These are phyloP conservation scores for Cairneyella variabilis DNA, from an alignment of 495 filamentous ascomycete species.

Conservation along the genomic window DNA sequence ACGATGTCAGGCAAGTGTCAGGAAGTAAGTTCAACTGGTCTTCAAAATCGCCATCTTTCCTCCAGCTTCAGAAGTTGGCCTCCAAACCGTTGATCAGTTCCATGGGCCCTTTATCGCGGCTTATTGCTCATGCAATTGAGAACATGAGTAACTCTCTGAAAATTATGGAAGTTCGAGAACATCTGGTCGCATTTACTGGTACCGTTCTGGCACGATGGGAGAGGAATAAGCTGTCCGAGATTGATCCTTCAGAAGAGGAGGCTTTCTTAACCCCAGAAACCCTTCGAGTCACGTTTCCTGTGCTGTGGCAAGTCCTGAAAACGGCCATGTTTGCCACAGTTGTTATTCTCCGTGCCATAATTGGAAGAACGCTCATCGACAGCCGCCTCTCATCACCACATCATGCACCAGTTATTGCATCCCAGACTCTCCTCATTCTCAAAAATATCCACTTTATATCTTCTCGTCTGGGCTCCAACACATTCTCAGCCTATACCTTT, in stretches of 20 bases:
- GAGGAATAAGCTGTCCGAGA: constrained; percentile 74
- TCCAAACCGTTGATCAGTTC: constrained; percentile 70
- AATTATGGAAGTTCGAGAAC: constrained; percentile 65
- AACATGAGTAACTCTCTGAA: constrained; percentile 55
- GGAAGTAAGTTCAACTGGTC: constrained; percentile 73
- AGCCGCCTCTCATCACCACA: constrained; percentile 35
- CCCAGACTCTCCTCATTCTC: constrained; percentile 73
- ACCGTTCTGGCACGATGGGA: constrained; percentile 78
- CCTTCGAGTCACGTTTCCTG: constrained; percentile 62
- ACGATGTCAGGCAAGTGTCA: constrained; percentile 60
- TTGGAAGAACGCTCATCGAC: constrained; percentile 56
- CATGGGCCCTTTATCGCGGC: constrained; percentile 72
- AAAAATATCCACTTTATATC: constrained; percentile 87
- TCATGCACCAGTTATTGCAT: constrained; percentile 67
- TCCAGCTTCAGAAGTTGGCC: constrained; percentile 51
- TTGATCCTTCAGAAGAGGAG: constrained; percentile 74
- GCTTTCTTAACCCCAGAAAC: constrained; percentile 68
- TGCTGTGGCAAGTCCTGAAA: constrained; percentile 78
- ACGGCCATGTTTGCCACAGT: constrained; percentile 77
- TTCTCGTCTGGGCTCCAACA: constrained; percentile 65
- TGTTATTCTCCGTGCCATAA: constrained; percentile 67
- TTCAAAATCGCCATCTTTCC: constrained; percentile 53
- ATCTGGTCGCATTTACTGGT: constrained; percentile 65
- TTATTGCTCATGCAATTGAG: constrained; percentile 71
- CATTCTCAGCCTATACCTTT: constrained; percentile 76